phyloP scores from a whole-genome alignment of 257 asterid species.

The Lavandula angustifolia region DNA sequence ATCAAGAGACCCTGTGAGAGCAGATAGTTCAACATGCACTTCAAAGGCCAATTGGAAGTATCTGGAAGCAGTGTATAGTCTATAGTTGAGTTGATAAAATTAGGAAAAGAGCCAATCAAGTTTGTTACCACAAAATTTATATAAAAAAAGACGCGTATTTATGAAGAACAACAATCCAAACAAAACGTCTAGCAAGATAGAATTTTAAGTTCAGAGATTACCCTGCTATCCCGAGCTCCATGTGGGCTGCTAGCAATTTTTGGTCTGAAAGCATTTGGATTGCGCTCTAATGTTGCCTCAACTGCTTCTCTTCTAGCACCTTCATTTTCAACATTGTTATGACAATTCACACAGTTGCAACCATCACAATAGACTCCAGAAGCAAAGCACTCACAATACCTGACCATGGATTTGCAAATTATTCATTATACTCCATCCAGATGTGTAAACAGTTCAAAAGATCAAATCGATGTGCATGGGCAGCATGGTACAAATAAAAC shows the following conservation, averaged over 20 bases:
- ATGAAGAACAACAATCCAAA: too few relatives aligned
- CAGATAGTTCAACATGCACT: too few relatives aligned
- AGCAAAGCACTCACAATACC: conserved; percentile 98
- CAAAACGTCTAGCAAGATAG: too few relatives aligned
- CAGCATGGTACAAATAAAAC: too few relatives aligned
- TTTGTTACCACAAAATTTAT: too few relatives aligned
- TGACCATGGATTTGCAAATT: conserved; percentile 39
- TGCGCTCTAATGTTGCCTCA: conserved; percentile 87
- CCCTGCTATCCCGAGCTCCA: conserved; percentile 79
- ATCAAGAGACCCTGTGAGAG: too few relatives aligned
- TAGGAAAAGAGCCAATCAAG: too few relatives aligned
- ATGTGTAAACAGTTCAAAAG: conserved; percentile 12
- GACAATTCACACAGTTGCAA: conserved; percentile 90
- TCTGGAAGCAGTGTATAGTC: too few relatives aligned
- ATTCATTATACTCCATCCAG: conserved; percentile 18
- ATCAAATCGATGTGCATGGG: conserved; percentile 2
- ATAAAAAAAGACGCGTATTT: too few relatives aligned
- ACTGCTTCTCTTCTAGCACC: conserved; percentile 90
- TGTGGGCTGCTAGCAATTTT: conserved; percentile 93
- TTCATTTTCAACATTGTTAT: conserved; percentile 80
- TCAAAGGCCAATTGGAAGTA: too few relatives aligned
- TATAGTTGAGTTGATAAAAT: too few relatives aligned
- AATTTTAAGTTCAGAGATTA: conserved; percentile 29
- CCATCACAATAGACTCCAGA: conserved; percentile 93
- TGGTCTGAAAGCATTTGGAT: conserved; percentile 94